Evolutionary conservation across 306 rosid genomes (phyloP), one percentile per base, ranked within the genome.

Genomic region (Cajanus cajan): DNA sequence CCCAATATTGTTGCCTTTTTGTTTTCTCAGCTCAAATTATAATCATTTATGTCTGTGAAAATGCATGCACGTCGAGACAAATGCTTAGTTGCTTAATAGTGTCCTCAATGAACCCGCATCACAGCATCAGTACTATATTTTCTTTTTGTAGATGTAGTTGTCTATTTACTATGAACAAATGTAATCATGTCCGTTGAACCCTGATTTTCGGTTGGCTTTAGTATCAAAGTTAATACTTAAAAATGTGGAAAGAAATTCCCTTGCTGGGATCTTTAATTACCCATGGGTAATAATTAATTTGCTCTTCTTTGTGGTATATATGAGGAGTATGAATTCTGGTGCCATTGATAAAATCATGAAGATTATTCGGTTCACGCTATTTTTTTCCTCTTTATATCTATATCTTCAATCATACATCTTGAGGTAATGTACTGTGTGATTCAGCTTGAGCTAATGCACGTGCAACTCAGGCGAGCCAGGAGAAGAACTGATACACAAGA

Each of bases 371-470:
- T 57, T 47, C 37, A 24, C 16, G 24, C 2, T 57, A 25, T 25
- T 22, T n/a, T n/a, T n/a, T n/a, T n/a, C 15, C 14, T 8, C 22
- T 55, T 55, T n/a, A 55, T 55, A 8, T 55, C 15, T 10, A 55
- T 18, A 41, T 41, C 55, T 24, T 50, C n/a, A 37, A 47, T 70
- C 77, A 34, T 10, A 28, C 39, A 5, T 75, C 14, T 43, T 59
- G 31, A 83, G 85, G 71, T 14, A 61, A 67, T 28, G n/a, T 57
- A 33, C 74, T 69, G n/a, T 59, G 55, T 65, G 70, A 33, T 81
- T 76, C 93, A 94, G 98, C 87, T 94, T 74, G 93, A 90, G 86
- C 92, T 92, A 43, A 94, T 89, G 93, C 83, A 82, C 78, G 70
- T 68, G 77, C 98, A 94, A 86, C 97, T 94, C 37, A 86, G 72